These are phyloP conservation scores for Flaveria sonorensis DNA, from an alignment of 129 eudicot genomes.

Conservation along the genomic window DNA sequence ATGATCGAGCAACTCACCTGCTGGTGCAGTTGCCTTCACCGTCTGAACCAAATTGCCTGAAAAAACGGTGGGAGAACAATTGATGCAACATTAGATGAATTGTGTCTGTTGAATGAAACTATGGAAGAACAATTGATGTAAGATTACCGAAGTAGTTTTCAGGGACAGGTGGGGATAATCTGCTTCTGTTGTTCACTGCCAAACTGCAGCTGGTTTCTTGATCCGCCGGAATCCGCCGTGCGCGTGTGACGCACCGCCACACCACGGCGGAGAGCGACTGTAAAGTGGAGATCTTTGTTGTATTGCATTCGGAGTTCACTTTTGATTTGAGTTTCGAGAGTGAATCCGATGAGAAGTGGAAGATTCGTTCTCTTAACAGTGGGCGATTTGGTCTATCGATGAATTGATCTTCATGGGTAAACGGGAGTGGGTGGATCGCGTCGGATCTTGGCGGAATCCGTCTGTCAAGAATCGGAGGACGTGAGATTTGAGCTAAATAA, in stretches of 20 bases:
- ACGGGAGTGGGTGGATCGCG: conserved; percentile 40
- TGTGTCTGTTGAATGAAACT: too few relatives aligned
- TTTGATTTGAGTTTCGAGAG: conserved; percentile 42
- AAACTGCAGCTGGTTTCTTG: conserved; percentile 30
- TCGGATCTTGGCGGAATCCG: conserved; percentile 46
- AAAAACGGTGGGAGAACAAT: background rate
- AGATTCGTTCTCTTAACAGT: conserved; percentile 44
- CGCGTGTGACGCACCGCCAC: conserved; percentile 51
- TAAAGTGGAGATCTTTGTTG: conserved; percentile 43
- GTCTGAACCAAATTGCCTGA: conserved; percentile 8
- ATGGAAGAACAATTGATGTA: too few relatives aligned
- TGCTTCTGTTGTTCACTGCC: conserved; percentile 33
- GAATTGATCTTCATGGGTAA: conserved; percentile 46
- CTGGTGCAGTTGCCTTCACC: background rate
- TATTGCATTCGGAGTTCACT: conserved; percentile 34
- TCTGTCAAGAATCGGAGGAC: conserved; percentile 41
- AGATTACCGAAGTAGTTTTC: conserved; percentile 45
- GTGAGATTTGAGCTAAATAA: conserved; percentile 5
- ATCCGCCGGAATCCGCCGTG: conserved; percentile 26
- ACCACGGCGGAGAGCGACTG: conserved; percentile 46
- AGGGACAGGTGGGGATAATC: conserved; percentile 50
- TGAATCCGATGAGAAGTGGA: conserved; percentile 46
- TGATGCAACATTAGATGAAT: background rate
- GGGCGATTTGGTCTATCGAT: conserved; percentile 44
- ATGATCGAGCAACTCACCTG: conserved; percentile 13